Conservation (phyloP, 208 protist genomes). For the Zelonia costaricensis region DNA sequence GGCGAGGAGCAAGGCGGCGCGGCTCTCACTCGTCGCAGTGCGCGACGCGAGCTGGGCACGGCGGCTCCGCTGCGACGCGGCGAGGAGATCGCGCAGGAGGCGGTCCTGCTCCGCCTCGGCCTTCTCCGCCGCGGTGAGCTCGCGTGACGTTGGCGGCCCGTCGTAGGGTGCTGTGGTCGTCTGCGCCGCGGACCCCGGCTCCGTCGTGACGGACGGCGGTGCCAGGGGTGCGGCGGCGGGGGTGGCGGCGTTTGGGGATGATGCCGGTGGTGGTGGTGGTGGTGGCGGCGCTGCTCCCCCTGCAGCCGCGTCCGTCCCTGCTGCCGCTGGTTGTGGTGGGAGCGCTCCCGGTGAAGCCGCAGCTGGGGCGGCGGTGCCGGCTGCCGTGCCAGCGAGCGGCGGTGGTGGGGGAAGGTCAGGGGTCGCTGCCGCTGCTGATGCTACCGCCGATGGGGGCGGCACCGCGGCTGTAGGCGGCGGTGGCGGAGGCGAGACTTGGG, state of each 20-base stretch:
- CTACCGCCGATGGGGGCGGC: neutral
- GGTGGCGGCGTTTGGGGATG: neutral
- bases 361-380: neutral
- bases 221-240: neutral
- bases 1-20: neutral
- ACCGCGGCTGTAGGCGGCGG: neutral
- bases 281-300: neutral
- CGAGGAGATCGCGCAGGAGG: conserved; percentile 13
- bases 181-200: neutral
- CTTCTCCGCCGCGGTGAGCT: conserved; percentile 8
- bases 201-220: neutral
- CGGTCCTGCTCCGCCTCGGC: conserved; percentile 3
- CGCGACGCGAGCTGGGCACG: too few relatives aligned
- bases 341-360: neutral
- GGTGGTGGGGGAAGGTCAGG: neutral
- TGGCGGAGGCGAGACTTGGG: neutral
- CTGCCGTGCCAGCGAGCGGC: neutral
- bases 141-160: too few relatives aligned
- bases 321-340: too few relatives aligned
- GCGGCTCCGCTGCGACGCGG: neutral
- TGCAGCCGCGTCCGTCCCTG: neutral
- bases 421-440: neutral
- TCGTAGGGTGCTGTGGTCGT: too few relatives aligned
- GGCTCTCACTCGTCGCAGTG: neutral
- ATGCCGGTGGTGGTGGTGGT: neutral